Conservation (phyloP, 257 asterid species). For the Solanum virginianum region DNA sequence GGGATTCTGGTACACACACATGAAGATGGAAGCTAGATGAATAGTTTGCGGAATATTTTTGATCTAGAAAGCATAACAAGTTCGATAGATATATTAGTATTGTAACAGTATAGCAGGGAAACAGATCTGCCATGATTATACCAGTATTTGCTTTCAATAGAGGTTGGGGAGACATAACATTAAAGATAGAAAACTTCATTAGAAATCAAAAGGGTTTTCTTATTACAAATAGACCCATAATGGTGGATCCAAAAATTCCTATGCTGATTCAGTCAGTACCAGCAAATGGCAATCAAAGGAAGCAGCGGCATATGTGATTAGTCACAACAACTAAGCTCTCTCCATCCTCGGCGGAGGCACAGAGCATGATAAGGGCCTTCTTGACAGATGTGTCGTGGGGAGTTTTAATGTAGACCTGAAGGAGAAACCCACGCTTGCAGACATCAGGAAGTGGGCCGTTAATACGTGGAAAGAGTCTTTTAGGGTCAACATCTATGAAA, state of each 20-base stretch:
- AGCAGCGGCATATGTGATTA: neutral
- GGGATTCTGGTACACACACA: too few relatives aligned
- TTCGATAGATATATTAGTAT: neutral
- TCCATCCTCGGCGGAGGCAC: neutral
- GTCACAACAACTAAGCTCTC: neutral
- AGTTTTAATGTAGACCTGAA: neutral
- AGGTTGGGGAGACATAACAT: neutral
- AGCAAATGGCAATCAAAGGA: neutral
- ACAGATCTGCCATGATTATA: too few relatives aligned
- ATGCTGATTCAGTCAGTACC: neutral
- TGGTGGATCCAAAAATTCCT: neutral
- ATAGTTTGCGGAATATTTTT: too few relatives aligned
- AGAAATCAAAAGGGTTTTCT: neutral
- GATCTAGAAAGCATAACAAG: neutral
- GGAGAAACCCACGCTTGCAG: neutral
- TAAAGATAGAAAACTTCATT: neutral
- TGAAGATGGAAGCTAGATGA: neutral
- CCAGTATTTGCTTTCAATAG: neutral
- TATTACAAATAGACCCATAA: neutral
- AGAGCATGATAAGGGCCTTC: neutral
- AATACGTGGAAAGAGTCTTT: neutral
- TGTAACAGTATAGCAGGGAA: neutral
- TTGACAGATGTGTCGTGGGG: neutral
- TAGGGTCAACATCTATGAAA: neutral
- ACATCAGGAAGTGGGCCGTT: neutral